Conservation (phyloP, 2,329 filamentous ascomycete species). For the Cryphonectria japonica region DNA sequence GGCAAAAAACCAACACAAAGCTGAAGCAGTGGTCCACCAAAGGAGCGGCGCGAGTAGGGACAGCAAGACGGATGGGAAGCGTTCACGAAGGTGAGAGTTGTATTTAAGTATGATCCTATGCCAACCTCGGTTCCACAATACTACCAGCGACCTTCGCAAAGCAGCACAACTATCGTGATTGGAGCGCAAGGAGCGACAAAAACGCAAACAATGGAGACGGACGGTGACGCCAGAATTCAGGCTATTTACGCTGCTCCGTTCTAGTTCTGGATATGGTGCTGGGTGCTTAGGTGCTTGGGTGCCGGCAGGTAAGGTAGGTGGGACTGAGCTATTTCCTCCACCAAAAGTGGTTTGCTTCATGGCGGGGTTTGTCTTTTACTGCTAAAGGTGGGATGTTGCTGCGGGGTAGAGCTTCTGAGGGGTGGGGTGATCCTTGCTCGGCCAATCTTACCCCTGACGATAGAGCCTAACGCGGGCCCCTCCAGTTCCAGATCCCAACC, state of each 20-base stretch:
- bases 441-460: neutral
- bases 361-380: neutral
- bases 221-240: conserved; percentile 18
- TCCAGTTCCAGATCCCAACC: neutral
- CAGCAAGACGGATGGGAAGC: neutral
- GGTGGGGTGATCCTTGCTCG: neutral
- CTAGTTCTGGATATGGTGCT: neutral
- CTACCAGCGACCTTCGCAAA: neutral
- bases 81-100: neutral
- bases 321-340: neutral
- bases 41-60: neutral
- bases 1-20: too few relatives aligned
- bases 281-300: neutral
- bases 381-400: neutral
- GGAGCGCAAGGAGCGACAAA: conserved; percentile 22
- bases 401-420: neutral
- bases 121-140: neutral
- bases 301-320: neutral
- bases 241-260: conserved; percentile 16
- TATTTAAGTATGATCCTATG: neutral
- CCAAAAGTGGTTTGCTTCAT: neutral
- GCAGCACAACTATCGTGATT: conserved; percentile 18
- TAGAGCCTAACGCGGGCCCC: neutral
- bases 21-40: too few relatives aligned
- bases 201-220: conserved; percentile 6